Evolutionary conservation across 306 rosid species (phyloP).

Genomic region (Dryas drummondii): DNA sequence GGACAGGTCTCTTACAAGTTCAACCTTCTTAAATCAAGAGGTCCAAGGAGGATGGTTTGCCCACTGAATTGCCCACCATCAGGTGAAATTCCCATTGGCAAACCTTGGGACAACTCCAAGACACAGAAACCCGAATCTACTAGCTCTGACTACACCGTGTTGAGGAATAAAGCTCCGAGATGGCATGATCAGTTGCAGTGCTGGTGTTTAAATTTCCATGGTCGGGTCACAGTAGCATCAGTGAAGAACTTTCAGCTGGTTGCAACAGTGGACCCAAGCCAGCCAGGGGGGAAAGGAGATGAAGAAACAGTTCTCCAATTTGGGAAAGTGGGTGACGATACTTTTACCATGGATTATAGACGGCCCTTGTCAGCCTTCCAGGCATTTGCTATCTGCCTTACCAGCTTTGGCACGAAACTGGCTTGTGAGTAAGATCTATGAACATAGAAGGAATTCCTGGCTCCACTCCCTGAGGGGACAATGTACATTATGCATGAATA

Average conservation of each 20-base stretch:
- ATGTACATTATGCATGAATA: too few relatives aligned
- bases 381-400: slow-evolving; percentile 95
- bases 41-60: slow-evolving; percentile 96
- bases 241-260: slow-evolving; percentile 96
- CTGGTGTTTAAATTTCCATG: slow-evolving; percentile 99
- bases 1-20: slow-evolving; percentile 91
- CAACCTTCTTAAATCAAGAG: slow-evolving; percentile 95
- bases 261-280: slow-evolving; percentile 82
- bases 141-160: slow-evolving; percentile 49
- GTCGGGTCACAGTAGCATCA: slow-evolving; percentile 91
- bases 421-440: slow-evolving; percentile 72
- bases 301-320: slow-evolving; percentile 91
- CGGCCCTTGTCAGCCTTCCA: slow-evolving; percentile 95
- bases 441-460: too few relatives aligned
- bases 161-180: slow-evolving; percentile 96
- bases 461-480: too few relatives aligned
- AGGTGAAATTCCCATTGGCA: slow-evolving; percentile 42
- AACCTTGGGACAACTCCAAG: slow-evolving; percentile 28
- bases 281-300: slow-evolving; percentile 87
- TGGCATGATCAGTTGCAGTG: slow-evolving; percentile 97
- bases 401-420: slow-evolving; percentile 97
- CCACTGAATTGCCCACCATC: slow-evolving; percentile 53
- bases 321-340: slow-evolving; percentile 91
- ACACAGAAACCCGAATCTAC: slow-evolving; percentile 36
- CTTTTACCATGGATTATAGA: slow-evolving; percentile 94